A percentile compares a stretch with the other conserved stretches of the same genome.
phyloP scores from a whole-genome alignment of 257 asterid species.

The Ilex asprella region DNA sequence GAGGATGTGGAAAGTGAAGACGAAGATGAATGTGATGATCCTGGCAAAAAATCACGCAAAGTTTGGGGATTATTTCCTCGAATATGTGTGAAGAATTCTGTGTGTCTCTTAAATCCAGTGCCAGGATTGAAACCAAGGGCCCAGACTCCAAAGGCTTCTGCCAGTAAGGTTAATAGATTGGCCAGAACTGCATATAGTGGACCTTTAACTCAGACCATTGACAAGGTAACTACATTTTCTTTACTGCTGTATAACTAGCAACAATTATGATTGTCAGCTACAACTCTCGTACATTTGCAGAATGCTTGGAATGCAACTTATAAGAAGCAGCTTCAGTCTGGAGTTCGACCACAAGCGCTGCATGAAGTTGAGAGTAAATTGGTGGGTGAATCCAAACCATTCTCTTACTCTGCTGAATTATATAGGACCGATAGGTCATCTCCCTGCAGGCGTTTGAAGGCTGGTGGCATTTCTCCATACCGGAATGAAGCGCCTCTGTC shows the following conservation, averaged over 20 bases:
- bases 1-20: constrained; percentile 54
- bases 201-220: constrained; percentile 72
- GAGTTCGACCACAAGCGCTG: constrained; percentile 58
- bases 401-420: constrained; percentile 27
- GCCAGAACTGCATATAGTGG: constrained; percentile 84
- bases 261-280: neutral
- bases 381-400: constrained; percentile 25
- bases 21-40: constrained; percentile 24
- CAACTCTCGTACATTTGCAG: constrained; percentile 28
- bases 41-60: constrained; percentile 54
- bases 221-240: neutral
- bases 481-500: constrained; percentile 71
- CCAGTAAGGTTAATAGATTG: constrained; percentile 38
- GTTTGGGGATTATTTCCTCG: constrained; percentile 78
- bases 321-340: constrained; percentile 66
- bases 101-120: constrained; percentile 65
- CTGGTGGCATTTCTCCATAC: constrained; percentile 77
- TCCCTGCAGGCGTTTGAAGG: constrained; percentile 51
- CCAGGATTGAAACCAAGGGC: constrained; percentile 51
- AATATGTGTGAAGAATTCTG: constrained; percentile 65
- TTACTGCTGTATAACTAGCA: neutral
- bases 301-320: constrained; percentile 39
- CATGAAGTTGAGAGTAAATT: constrained; percentile 31
- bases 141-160: constrained; percentile 45
- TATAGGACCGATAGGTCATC: constrained; percentile 43